A percentile compares a stretch with the other conserved stretches of the same genome.
Evolutionary conservation across 139 green algal species (phyloP).

Genomic region (Chlamydomonas sp.): DNA sequence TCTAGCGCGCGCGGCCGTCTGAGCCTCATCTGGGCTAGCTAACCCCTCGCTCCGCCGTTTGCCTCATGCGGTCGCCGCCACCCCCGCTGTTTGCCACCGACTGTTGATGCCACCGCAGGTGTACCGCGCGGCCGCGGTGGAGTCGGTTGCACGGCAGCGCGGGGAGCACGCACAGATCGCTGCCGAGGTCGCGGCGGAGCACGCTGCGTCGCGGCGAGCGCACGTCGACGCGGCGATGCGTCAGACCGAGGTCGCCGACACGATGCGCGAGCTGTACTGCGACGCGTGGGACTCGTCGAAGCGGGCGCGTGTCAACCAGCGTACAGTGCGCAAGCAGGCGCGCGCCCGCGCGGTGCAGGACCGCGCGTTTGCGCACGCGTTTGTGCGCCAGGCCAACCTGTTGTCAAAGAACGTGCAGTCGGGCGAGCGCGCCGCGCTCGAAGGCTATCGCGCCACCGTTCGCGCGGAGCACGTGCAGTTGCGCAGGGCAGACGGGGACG

Average conservation of each 20-base stretch:
- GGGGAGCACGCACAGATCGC: too few relatives aligned
- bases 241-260: too few relatives aligned
- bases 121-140: not conserved
- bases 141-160: too few relatives aligned
- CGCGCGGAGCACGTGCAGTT: not conserved
- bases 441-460: not conserved
- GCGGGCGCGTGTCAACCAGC: slow-evolving; percentile 8
- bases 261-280: slow-evolving; percentile 3
- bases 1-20: too few relatives aligned
- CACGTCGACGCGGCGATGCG: too few relatives aligned
- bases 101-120: too few relatives aligned
- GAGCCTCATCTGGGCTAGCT: too few relatives aligned
- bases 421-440: not conserved
- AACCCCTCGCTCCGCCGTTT: too few relatives aligned
- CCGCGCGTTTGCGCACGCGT: slow-evolving; percentile 18
- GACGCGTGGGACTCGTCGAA: slow-evolving; percentile 8
- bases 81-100: too few relatives aligned
- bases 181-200: too few relatives aligned
- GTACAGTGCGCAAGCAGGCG: slow-evolving; percentile 1
- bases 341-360: slow-evolving; percentile 10
- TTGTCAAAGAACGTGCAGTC: not conserved
- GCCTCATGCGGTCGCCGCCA: too few relatives aligned
- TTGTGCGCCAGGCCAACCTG: slow-evolving; percentile 14
- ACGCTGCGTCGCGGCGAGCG: too few relatives aligned
- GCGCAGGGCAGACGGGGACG: not conserved